A percentile compares a stretch with the other conserved stretches of the same genome.
phyloP scores from a whole-genome alignment of 225 moss, liverwort and hornwort species.

The Asterella californica region DNA sequence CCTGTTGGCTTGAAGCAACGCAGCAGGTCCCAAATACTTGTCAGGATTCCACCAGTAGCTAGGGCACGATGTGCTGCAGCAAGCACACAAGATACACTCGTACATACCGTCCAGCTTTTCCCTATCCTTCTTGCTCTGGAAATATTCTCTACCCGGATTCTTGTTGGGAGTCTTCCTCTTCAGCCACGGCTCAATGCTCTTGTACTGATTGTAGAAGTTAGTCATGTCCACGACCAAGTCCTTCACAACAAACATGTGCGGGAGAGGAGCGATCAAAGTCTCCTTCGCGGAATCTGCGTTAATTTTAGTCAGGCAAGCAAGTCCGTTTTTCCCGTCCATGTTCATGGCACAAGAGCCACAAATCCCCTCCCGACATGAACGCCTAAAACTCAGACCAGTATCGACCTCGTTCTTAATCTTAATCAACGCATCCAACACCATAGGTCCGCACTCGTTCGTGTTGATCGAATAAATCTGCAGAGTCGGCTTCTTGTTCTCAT shows the following conservation, averaged over 20 bases:
- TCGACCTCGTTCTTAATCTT: constrained; percentile 95
- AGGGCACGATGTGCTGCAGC: constrained; percentile 90
- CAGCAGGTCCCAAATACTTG: constrained; percentile 89
- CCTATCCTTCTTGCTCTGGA: constrained; percentile 82
- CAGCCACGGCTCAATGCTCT: constrained; percentile 96
- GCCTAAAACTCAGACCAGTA: constrained; percentile 70
- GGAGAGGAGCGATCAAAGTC: constrained; percentile 75
- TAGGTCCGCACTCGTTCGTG: constrained; percentile 86
- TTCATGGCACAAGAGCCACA: constrained; percentile 99
- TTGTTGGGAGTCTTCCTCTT: constrained; percentile 63
- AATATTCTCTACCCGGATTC: constrained; percentile 56
- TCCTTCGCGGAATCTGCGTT: constrained; percentile 49
- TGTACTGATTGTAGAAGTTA: constrained; percentile 93
- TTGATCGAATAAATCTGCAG: constrained; percentile 66
- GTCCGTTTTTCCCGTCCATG: constrained; percentile 69
- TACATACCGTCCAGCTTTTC: constrained; percentile 95
- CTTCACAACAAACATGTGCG: constrained; percentile 95
- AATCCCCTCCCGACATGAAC: constrained; percentile 99
- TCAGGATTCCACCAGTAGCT: constrained; percentile 99
- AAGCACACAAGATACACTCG: constrained; percentile 95
- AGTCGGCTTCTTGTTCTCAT: constrained; percentile 61
- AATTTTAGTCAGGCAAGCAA: constrained; percentile 88
- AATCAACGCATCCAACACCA: constrained; percentile 91
- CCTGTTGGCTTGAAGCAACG: constrained; percentile 92
- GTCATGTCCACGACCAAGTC: constrained; percentile 97